Conservation (phyloP, 2,329 filamentous ascomycete species). For the Penicillium sp. region DNA sequence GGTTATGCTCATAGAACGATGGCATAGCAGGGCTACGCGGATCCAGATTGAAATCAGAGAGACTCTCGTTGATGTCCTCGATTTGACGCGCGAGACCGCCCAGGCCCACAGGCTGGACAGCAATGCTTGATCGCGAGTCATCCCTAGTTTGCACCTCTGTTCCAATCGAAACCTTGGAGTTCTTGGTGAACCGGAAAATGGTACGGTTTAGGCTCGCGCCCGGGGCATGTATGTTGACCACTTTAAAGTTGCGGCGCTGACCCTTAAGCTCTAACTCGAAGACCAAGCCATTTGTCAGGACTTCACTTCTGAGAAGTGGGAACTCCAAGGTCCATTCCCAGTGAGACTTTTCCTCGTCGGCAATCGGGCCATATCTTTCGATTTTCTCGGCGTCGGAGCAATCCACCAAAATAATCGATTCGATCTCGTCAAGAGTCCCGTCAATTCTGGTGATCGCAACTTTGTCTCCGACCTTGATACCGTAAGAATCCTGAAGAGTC, state of each 20-base stretch:
- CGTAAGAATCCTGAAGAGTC: conserved; percentile 73
- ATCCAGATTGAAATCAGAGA: conserved; percentile 60
- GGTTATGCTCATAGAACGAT: conserved; percentile 51
- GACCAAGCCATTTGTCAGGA: conserved; percentile 71
- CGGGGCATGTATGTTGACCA: conserved; percentile 61
- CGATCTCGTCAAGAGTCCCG: conserved; percentile 59
- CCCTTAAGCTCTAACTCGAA: conserved; percentile 68
- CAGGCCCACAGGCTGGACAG: conserved; percentile 58
- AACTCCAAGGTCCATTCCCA: conserved; percentile 59
- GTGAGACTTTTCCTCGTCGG: conserved; percentile 45
- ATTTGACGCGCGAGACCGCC: conserved; percentile 72
- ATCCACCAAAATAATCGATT: conserved; percentile 66
- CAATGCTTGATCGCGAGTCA: conserved; percentile 22
- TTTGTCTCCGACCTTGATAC: conserved; percentile 73
- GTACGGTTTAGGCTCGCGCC: conserved; percentile 46
- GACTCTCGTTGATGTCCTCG: conserved; percentile 68
- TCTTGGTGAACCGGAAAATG: conserved; percentile 44
- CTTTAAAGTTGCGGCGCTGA: conserved; percentile 66
- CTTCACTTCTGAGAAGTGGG: conserved; percentile 62
- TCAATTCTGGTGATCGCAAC: conserved; percentile 65
- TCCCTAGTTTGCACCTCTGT: conserved; percentile 27
- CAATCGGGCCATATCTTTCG: conserved; percentile 44
- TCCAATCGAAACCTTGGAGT: conserved; percentile 43
- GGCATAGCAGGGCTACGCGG: conserved; percentile 44
- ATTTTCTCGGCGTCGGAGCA: conserved; percentile 53